Base-by-base conservation (phyloP, 2,329 filamentous ascomycete genomes). In the Fusarium albidum region DNA sequence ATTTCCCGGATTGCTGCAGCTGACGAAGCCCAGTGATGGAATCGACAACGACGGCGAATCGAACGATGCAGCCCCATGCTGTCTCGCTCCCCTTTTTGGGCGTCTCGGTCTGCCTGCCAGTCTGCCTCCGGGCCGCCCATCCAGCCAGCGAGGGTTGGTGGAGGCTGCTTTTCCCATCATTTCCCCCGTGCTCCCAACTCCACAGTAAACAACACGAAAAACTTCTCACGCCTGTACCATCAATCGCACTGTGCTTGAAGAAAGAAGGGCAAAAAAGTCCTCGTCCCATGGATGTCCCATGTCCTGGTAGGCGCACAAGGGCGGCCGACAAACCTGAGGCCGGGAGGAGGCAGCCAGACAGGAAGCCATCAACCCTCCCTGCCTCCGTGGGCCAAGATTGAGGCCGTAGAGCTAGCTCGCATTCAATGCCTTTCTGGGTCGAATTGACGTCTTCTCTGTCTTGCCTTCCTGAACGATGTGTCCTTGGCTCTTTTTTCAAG, bases 21-120 rank as follows among this genome's bases (percentile, higher is more conserved):
- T 63, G 57, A 63, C 60, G 56, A 63, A 25, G 47, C 29, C n/a
- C 44, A 27, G 27, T 63, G 59, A 59, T 61, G 59, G 46, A 55
- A 21, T 42, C 45, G 55, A 57, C 55, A 46, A 50, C 52, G 55
- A 57, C 55, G 49, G 48, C 52, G 42, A 63, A 39, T 53, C 48
- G 49, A 35, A 35, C 34, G 33, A 37, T 39, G 57, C 43, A 49
- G 48, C 37, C 58, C 39, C 49, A 48, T 51, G 41, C 47, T 34
- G 42, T 48, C 45, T 34, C 26, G 41, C 32, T 34, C 46, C 31
- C 28, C 17, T 25, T n/a, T 49, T 49, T 17, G 13, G 9, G 15
- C 53, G 49, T 50, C 18, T 17, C 39, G 48, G 53, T 63, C 54
- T 48, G 57, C 60, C 60, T 63, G 39, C 31, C 32, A 45, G 48